Base-by-base conservation (phyloP, 345 rosid species). In the Diplotaxis tenuifolia region DNA sequence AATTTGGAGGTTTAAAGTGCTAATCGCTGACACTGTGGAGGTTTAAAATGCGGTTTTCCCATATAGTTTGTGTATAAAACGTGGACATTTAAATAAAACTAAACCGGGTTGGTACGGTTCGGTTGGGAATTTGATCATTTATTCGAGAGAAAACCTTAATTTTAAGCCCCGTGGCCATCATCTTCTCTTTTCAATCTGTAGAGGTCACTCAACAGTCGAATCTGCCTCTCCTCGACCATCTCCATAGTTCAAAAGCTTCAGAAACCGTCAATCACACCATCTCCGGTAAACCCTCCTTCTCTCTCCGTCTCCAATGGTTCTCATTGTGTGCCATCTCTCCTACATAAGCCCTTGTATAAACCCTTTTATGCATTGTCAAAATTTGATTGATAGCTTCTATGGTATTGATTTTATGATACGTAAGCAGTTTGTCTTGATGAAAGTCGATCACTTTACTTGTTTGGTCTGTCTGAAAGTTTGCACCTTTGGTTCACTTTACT, bases 331-430 rank as follows among this genome's bases (percentile, higher is more conserved):
- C 42, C 25, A 14, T 19, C 21, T 54, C 56, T 0, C 52, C 55
- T 40, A 11, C 18, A 38, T 11, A 62, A 4, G n/a, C 21, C 31
- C 27, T 47, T 52, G 32, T 34, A 70, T 70, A 14, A 65, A 45
- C 52, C 66, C 60, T 66, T n/a, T 65, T 40, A 72, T 54, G 31
- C 70, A 55, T 64, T 64, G 31, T 55, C 20, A 20, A 38, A 36
- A 54, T 55, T 42, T 31, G 25, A 62, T 50, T 34, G 50, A 16
- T 72, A 4, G 56, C 25, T 65, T 45, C 7, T 49, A 0, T 56
- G 18, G 18, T 3, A 6, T 25, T 56, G 32, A 14, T 10, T 55
- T 0, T 14, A 25, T 28, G 45, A 14, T n/a, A 4, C 6, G 3
- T 20, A 21, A 47, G 22, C 47, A 1, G 52, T 32, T 16, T 15